Percentiles rank a stretch among this genome's conserved stretches.
Evolutionary conservation across 495 filamentous ascomycete species (phyloP).

Genomic region (Penicillium subrubescens): DNA sequence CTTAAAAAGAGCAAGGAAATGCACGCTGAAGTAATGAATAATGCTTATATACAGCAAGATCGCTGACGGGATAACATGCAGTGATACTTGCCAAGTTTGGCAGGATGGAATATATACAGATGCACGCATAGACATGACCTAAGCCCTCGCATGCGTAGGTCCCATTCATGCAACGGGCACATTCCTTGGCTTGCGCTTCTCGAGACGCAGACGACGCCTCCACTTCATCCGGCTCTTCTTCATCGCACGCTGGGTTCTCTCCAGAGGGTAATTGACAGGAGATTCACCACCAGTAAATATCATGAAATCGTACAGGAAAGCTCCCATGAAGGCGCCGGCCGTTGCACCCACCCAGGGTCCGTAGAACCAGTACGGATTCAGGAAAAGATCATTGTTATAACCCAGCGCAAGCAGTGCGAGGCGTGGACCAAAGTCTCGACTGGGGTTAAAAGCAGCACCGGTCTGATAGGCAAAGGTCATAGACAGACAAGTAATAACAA

Average conservation of each 20-base stretch:
- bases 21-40: not conserved
- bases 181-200: conserved; percentile 12
- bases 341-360: conserved; percentile 52
- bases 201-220: conserved; percentile 29
- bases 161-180: not conserved
- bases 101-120: not conserved
- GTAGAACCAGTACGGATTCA: conserved; percentile 53
- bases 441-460: conserved; percentile 52
- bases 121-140: not conserved
- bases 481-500: conserved; percentile 44
- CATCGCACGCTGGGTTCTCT: conserved; percentile 39
- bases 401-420: conserved; percentile 45
- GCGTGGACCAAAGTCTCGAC: conserved; percentile 55
- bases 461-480: conserved; percentile 52
- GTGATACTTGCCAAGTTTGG: not conserved
- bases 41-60: not conserved
- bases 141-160: too few relatives aligned
- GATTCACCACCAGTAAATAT: conserved; percentile 57
- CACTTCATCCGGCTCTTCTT: conserved; percentile 40
- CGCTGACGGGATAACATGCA: not conserved
- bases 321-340: conserved; percentile 47
- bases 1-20: not conserved
- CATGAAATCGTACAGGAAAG: conserved; percentile 54
- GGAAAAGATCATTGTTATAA: conserved; percentile 44
- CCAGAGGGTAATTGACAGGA: conserved; percentile 52